Percentiles rank a stretch among this genome's conserved stretches.
Conservation (phyloP, 352 stramenopile genomes). For the Phytophthora sp. region DNA sequence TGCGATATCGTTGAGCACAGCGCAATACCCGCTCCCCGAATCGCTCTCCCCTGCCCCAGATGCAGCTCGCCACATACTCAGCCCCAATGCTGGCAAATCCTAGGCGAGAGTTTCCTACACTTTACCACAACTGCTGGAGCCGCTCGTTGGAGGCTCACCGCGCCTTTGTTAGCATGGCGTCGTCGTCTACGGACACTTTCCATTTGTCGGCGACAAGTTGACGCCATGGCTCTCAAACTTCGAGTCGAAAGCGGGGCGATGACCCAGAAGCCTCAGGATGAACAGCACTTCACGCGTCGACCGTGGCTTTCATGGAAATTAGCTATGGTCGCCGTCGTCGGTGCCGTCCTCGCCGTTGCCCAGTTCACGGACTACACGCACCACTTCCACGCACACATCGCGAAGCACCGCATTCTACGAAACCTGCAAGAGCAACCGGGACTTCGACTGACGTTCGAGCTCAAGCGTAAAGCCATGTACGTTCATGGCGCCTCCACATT, state of each 20-base stretch:
- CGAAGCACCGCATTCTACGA: conserved; percentile 49
- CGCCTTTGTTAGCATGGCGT: not conserved
- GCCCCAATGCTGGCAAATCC: conserved; percentile 24
- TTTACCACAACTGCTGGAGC: conserved; percentile 16
- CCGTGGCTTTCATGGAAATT: conserved; percentile 28
- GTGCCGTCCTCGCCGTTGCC: conserved; percentile 19
- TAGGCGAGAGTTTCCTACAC: not conserved
- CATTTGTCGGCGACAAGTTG: conserved; percentile 13
- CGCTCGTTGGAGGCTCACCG: not conserved
- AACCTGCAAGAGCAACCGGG: conserved; percentile 40
- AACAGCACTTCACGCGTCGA: not conserved
- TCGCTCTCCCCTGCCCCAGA: conserved; percentile 23
- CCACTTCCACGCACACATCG: conserved; percentile 45
- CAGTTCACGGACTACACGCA: conserved; percentile 30
- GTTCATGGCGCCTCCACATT: conserved; percentile 41
- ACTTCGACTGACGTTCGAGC: conserved; percentile 40
- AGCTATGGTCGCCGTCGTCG: conserved; percentile 1
- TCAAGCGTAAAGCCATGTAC: conserved; percentile 52
- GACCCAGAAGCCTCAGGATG: not conserved
- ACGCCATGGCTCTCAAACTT: conserved; percentile 17
- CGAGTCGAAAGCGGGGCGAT: too few species aligned
- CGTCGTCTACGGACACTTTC: conserved; percentile 17
- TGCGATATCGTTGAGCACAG: conserved; percentile 19
- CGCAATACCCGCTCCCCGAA: conserved; percentile 18
- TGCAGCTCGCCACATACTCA: conserved; percentile 18